These are phyloP conservation scores for Diversispora epigaea DNA, from an alignment of 192 early-diverging fungal genomes.

Conservation along the genomic window DNA sequence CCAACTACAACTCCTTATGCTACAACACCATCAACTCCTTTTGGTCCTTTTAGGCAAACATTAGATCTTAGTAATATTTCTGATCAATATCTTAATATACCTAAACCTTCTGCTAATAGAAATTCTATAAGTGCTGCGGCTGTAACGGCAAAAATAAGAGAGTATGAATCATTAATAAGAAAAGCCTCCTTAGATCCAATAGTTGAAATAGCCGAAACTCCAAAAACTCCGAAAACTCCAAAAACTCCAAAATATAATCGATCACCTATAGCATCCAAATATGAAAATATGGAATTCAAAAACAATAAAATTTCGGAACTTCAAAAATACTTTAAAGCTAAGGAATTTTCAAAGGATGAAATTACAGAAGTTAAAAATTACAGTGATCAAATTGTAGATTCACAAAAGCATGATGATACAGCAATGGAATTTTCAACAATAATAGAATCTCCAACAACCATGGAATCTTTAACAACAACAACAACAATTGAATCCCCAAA, in stretches of 20 bases:
- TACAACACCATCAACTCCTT: constrained; percentile 14
- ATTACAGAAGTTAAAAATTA: too few relatives aligned
- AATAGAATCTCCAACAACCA: too few relatives aligned
- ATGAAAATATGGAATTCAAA: too few relatives aligned
- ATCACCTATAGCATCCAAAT: not conserved
- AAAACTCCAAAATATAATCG: constrained; percentile 4
- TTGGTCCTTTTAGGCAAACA: constrained; percentile 5
- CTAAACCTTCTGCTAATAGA: not conserved
- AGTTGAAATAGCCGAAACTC: not conserved
- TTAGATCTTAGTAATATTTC: not conserved
- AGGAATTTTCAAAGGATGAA: too few relatives aligned
- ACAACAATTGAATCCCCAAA: too few relatives aligned
- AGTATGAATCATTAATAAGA: constrained; percentile 9
- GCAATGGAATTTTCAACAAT: too few relatives aligned
- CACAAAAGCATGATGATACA: too few relatives aligned
- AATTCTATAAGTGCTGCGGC: not conserved
- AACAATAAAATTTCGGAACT: too few relatives aligned
- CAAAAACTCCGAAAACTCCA: not conserved
- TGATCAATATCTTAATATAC: not conserved
- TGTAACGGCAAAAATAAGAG: constrained; percentile 11
- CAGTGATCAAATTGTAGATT: too few relatives aligned
- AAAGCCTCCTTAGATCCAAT: not conserved
- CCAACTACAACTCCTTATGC: not conserved
- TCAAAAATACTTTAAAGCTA: too few relatives aligned
- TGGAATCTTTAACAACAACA: too few relatives aligned